phyloP scores from a whole-genome alignment of 2,329 filamentous ascomycete genomes.

The Sporothrix protearum region DNA sequence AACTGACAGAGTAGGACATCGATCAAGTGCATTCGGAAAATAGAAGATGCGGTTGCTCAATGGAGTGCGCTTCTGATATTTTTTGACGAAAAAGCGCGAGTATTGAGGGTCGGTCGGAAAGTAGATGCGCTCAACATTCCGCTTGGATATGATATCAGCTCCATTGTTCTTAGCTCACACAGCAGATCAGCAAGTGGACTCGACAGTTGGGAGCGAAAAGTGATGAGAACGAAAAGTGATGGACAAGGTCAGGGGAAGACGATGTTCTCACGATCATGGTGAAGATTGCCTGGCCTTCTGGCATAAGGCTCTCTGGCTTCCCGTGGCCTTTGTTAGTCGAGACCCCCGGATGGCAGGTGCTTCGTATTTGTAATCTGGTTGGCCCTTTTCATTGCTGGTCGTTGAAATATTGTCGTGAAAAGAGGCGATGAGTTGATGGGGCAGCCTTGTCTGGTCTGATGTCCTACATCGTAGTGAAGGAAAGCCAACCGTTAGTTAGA shows the following conservation, averaged over 20 bases:
- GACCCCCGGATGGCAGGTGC: neutral
- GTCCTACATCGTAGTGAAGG: too few relatives aligned
- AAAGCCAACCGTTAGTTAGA: conserved; percentile 5
- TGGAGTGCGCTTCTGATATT: conserved; percentile 77
- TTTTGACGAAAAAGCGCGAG: conserved; percentile 82
- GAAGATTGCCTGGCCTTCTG: neutral
- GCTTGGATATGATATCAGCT: conserved; percentile 87
- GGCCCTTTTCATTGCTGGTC: neutral
- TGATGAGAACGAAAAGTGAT: neutral
- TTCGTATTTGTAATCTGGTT: neutral
- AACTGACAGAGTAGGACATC: conserved; percentile 73
- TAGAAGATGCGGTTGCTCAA: conserved; percentile 89
- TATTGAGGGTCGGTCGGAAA: conserved; percentile 73
- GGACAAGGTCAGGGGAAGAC: neutral
- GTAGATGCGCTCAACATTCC: conserved; percentile 88
- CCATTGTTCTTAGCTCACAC: conserved; percentile 66
- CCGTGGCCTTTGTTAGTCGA: neutral
- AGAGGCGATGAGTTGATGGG: neutral
- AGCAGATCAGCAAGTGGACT: neutral
- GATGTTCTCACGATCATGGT: neutral
- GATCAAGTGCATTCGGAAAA: conserved; percentile 80
- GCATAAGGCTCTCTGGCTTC: neutral
- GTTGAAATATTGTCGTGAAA: neutral
- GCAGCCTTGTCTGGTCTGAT: conserved; percentile 2
- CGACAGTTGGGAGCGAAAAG: neutral